These are phyloP conservation scores for Usnea hakonensis DNA, from an alignment of 495 filamentous ascomycete genomes.

Conservation along the genomic window DNA sequence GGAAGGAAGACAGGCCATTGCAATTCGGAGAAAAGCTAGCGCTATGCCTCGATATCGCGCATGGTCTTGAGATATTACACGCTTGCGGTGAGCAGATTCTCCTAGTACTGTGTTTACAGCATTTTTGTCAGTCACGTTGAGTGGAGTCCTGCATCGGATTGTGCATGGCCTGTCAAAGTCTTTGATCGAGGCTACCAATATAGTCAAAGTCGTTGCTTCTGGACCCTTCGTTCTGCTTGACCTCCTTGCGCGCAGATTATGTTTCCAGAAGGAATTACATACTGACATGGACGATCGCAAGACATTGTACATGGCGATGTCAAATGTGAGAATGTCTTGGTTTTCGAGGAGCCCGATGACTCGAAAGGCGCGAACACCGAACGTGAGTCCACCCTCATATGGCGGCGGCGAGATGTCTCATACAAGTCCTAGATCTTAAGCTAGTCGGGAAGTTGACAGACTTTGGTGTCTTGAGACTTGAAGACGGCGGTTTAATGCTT, in stretches of 20 bases:
- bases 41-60: slow-evolving; percentile 26
- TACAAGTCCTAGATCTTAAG: slow-evolving; percentile 8
- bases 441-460: slow-evolving; percentile 26
- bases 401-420: neutral
- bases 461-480: slow-evolving; percentile 23
- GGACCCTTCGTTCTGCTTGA: neutral
- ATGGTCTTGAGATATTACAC: slow-evolving; percentile 28
- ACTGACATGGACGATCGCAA: slow-evolving; percentile 3
- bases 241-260: neutral
- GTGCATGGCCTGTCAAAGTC: neutral
- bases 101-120: neutral
- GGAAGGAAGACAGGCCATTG: slow-evolving; percentile 25
- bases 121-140: neutral
- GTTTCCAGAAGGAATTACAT: neutral
- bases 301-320: slow-evolving; percentile 29
- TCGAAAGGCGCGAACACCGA: neutral
- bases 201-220: neutral
- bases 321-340: slow-evolving; percentile 28
- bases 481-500: slow-evolving; percentile 15
- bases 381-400: neutral
- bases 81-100: slow-evolving; percentile 23
- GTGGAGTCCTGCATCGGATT: neutral
- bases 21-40: slow-evolving; percentile 24
- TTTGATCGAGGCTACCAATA: neutral
- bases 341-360: slow-evolving; percentile 21